phyloP scores from a whole-genome alignment of 2,329 filamentous ascomycete species.

The Fusarium camptoceras region DNA sequence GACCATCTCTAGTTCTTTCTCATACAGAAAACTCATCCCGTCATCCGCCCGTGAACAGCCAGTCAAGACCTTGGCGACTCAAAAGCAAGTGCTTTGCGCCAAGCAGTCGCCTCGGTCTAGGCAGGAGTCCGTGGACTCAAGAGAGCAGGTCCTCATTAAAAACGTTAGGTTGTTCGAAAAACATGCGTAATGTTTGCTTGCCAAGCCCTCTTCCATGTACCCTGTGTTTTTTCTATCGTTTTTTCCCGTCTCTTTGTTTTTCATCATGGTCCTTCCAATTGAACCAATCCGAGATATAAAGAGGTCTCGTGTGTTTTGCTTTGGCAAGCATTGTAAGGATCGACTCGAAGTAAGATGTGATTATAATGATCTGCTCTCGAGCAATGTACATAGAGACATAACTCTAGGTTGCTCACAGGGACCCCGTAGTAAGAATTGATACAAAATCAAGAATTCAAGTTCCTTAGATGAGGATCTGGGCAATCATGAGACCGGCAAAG shows the following conservation, averaged over 20 bases:
- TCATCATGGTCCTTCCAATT: constrained; percentile 9
- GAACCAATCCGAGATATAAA: constrained; percentile 28
- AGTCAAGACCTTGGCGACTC: constrained; percentile 6
- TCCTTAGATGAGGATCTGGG: constrained; percentile 49
- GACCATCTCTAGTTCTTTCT: constrained; percentile 32
- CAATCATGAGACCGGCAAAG: constrained; percentile 46
- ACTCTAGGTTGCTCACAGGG: constrained; percentile 30
- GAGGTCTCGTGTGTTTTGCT: constrained; percentile 17
- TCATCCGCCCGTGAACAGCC: constrained; percentile 10
- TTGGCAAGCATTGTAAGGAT: constrained; percentile 46
- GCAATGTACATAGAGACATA: background rate
- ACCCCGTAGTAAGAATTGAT: constrained; percentile 33
- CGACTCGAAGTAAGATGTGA: constrained; percentile 47
- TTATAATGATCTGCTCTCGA: constrained; percentile 48
- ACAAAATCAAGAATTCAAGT: constrained; percentile 44
- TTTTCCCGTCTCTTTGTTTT: constrained; percentile 21
- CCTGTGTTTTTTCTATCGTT: constrained; percentile 16
- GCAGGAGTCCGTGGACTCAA: constrained; percentile 10
- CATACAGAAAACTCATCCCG: constrained; percentile 23
- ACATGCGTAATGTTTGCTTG: constrained; percentile 34
- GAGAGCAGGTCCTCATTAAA: constrained; percentile 44
- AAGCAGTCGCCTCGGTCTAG: constrained; percentile 1
- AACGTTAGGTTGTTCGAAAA: constrained; percentile 38
- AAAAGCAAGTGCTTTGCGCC: constrained; percentile 14
- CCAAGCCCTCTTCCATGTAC: constrained; percentile 31